phyloP scores from a whole-genome alignment of 208 protist species.

The Borovskyia barvae region DNA sequence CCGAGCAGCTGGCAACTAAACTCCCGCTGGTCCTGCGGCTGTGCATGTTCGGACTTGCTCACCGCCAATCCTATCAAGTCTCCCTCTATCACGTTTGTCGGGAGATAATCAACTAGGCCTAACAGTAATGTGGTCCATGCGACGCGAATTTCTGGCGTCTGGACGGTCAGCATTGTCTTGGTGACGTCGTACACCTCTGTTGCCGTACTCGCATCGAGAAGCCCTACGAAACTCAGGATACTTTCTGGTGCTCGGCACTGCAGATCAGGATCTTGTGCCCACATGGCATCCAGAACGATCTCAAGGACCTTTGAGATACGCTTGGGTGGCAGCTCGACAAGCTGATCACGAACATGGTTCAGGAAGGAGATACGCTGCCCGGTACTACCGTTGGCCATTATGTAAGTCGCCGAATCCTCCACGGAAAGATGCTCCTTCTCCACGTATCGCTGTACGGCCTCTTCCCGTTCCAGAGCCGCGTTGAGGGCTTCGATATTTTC shows the following conservation, averaged over 20 bases:
- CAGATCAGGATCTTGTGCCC: conserved; percentile 84
- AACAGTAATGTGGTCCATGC: conserved; percentile 82
- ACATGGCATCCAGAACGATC: conserved; percentile 85
- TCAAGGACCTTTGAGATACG: conserved; percentile 66
- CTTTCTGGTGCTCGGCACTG: conserved; percentile 76
- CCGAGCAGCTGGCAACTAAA: conserved; percentile 87
- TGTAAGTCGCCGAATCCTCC: conserved; percentile 80
- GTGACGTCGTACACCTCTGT: conserved; percentile 78
- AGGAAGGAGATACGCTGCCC: conserved; percentile 84
- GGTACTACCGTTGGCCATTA: conserved; percentile 90
- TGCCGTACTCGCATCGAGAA: conserved; percentile 50
- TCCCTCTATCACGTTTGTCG: conserved; percentile 49
- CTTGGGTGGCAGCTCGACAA: conserved; percentile 51
- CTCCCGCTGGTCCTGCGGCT: conserved; percentile 87
- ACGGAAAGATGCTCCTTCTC: conserved; percentile 81
- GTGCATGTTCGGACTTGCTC: conserved; percentile 80
- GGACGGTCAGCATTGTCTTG: conserved; percentile 87
- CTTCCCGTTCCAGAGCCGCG: conserved; percentile 78
- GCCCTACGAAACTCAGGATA: conserved; percentile 52
- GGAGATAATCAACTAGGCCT: conserved; percentile 57
- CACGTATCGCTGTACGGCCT: conserved; percentile 89
- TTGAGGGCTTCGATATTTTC: conserved; percentile 89
- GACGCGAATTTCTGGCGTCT: conserved; percentile 68
- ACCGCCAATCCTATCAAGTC: conserved; percentile 71
- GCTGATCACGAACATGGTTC: conserved; percentile 57